phyloP scores from a whole-genome alignment of 768 basidiomycete species.

The Tephrocybe sp. region DNA sequence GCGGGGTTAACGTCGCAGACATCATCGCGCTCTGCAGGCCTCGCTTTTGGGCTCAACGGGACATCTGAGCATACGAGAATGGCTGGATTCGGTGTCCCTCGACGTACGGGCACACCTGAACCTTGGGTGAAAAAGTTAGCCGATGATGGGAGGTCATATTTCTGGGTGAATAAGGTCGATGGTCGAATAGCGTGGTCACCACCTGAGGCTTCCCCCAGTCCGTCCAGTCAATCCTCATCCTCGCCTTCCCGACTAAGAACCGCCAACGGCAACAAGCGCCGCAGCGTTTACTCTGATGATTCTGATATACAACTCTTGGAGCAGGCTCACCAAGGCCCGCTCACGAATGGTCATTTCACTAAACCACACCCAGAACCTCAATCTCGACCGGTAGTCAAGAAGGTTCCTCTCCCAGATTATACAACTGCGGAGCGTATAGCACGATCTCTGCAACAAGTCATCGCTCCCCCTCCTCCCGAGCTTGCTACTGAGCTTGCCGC shows the following conservation, averaged over 20 bases:
- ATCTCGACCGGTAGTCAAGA: conserved; percentile 16
- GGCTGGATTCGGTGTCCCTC: conserved; percentile 63
- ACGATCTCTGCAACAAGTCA: conserved; percentile 56
- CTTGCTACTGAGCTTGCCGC: conserved; percentile 63
- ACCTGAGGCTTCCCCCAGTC: conserved; percentile 41
- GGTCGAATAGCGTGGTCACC: conserved; percentile 70
- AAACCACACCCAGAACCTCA: conserved; percentile 5
- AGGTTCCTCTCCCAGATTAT: conserved; percentile 38
- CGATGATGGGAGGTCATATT: conserved; percentile 82
- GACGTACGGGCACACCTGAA: conserved; percentile 64
- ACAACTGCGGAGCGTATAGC: conserved; percentile 71
- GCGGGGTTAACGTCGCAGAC: conserved; percentile 59
- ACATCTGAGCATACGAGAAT: conserved; percentile 35
- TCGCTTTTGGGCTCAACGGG: conserved; percentile 44
- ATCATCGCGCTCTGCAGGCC: conserved; percentile 54
- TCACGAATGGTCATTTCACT: conserved; percentile 26
- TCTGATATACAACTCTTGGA: conserved; percentile 66
- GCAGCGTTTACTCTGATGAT: conserved; percentile 78
- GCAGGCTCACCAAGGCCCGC: conserved; percentile 23
- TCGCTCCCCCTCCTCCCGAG: conserved; percentile 58
- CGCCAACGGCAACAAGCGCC: conserved; percentile 38
- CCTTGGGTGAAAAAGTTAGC: conserved; percentile 83
- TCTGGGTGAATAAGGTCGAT: conserved; percentile 72
- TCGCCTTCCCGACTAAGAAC: conserved; percentile 28
- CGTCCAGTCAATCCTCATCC: conserved; percentile 15